Base-by-base conservation (phyloP, 805 yeast species). In the Candida ortonii region DNA sequence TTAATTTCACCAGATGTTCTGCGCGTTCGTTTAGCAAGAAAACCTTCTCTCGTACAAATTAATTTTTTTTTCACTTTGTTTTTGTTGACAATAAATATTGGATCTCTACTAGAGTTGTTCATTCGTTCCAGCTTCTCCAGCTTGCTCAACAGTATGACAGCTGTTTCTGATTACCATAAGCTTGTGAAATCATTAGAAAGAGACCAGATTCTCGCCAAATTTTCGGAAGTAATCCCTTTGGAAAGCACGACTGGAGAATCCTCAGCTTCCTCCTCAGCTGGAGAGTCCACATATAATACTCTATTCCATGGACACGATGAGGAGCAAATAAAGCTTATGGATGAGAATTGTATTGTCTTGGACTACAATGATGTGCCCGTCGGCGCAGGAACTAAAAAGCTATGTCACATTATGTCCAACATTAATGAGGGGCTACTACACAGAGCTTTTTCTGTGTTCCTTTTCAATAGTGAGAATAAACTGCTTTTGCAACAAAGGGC, bases 241-340 rank as follows among this genome's bases (percentile, higher is more conserved):
- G 65, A 67, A 16, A 53, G 68, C 21, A 75, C 83, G 24, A 70
- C 82, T 7, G 87, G 86, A 24, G 69, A 78, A 16, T 67, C 75
- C 4, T 59, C 69, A 6, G 58, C 73, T 4, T 25, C 70, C 53
- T 47, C 64, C 47, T 13, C 54, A 46, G 25, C 57, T 50, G 39
- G 44, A 45, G 39, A 36, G 6, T 48, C 55, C n/a, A 55, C 50
- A 16, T 56, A 49, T 5, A 53, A 55, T 22, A 66, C 65, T 12
- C 64, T 85, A n/a, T 84, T 89, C 45, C 69, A 67, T 4, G 97
- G 96, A 6, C 93, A 89, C 48, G 96, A 93, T 60, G 83, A 80
- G 55, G 97, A 90, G 59, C 98, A 93, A 63, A 87, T 93, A 60
- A 76, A 78, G 54, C 70, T 93, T 42, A 93, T 93, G 98, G 95